phyloP scores from a whole-genome alignment of 345 rosid species.

The Gossypium australe region DNA sequence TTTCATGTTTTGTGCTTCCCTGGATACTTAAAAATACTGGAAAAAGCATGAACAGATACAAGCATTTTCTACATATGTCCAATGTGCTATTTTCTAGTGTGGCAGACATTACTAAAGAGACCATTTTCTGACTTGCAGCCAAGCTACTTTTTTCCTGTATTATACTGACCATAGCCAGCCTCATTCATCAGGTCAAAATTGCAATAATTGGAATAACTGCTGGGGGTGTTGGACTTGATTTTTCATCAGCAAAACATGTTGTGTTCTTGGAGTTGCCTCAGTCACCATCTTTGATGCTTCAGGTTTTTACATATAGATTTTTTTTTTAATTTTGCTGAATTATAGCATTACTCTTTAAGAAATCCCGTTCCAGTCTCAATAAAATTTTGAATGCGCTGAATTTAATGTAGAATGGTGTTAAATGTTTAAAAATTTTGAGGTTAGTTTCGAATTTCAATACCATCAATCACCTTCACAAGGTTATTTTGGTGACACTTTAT shows the following conservation, averaged over 20 bases:
- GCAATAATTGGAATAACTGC: slow-evolving; percentile 91
- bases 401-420: background rate
- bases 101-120: background rate
- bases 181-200: slow-evolving; percentile 54
- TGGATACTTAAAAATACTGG: background rate
- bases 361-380: background rate
- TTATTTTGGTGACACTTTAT: background rate
- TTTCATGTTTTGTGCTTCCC: background rate
- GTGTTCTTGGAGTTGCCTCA: slow-evolving; percentile 91
- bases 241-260: slow-evolving; percentile 84
- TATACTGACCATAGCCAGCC: background rate
- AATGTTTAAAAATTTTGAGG: background rate
- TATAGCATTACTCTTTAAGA: background rate
- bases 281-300: slow-evolving; percentile 85
- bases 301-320: slow-evolving; percentile 35
- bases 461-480: background rate
- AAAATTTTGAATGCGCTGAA: background rate
- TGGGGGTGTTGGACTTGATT: slow-evolving; percentile 93
- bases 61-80: background rate
- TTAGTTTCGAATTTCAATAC: background rate
- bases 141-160: background rate
- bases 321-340: background rate
- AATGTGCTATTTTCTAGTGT: background rate
- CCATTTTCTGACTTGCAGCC: background rate
- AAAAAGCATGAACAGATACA: background rate